Evolutionary conservation across 2,329 filamentous ascomycete species (phyloP), one percentile per base, ranked within the genome.

Genomic region (Colletotrichum scovillei): DNA sequence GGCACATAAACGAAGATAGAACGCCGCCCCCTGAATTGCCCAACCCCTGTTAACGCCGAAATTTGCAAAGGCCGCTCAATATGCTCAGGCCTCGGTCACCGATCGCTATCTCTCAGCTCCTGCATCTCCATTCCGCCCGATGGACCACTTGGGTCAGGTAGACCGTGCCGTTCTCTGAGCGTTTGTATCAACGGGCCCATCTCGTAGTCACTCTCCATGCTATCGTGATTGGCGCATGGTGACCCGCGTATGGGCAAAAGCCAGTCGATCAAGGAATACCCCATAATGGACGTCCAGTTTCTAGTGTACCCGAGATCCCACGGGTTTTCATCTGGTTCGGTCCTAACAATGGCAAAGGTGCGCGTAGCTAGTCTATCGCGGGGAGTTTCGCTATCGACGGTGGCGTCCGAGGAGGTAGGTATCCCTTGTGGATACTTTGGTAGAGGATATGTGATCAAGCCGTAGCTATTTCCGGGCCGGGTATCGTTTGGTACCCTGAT

Each of bases 251-350:
- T 81, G 0, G 96, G 96, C 1, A 98, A 83, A 14, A 98, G 79
- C 95, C 95, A 98, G 73, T 98, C 93, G 16, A 92, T 74, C 2
- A 91, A 75, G 24, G 84, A 89, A 59, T 88, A 83, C 0, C 96
- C 96, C 92, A 99, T 95, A 28, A 98, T 90, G 16, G 92, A 89
- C 75, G 91, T 90, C 84, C 95, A 92, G 79, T 98, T 98, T 32
- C 86, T 83, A 74, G 89, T 86, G 9, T 84, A 83, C 2, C 93
- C 94, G 0, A 97, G 84, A 77, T 97, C 90, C 92, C 95, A 99
- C 0, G 95, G 94, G 76, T 98, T 98, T 77, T 97, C 92, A 11
- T 94, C 92, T 0, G 90, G 88, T 3, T 90, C 86, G 0, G 93
- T 94, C 74, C 90, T 88, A 2, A 98, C 85, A 53, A 98, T 92